A percentile compares a stretch with the other conserved stretches of the same genome.
These are phyloP conservation scores for Prunus kanzakura DNA, from an alignment of 306 rosid species.

Conservation along the genomic window DNA sequence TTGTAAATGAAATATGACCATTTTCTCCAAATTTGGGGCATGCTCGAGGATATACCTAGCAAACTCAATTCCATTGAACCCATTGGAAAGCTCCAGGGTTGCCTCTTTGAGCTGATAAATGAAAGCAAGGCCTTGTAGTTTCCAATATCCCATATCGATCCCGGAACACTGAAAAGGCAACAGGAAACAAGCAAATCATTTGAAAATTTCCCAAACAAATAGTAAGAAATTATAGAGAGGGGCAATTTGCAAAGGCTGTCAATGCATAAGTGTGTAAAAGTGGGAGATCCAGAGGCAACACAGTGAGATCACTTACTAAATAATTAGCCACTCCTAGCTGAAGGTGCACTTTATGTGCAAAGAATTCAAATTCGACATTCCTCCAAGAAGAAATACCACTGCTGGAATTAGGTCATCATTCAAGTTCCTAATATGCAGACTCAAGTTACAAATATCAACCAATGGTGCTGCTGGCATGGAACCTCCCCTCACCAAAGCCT, in stretches of 20 bases:
- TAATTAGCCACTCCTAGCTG: not conserved
- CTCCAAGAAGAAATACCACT: not conserved
- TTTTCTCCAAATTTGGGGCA: not conserved
- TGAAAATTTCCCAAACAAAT: not conserved
- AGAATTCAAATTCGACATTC: not conserved
- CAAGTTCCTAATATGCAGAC: not conserved
- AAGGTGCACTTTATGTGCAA: not conserved
- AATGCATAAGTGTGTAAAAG: too few relatives aligned
- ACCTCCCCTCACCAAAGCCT: not conserved
- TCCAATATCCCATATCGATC: not conserved
- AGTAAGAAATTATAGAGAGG: not conserved
- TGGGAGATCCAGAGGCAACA: not conserved
- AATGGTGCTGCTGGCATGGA: not conserved
- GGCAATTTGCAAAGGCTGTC: too few relatives aligned
- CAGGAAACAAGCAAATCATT: not conserved
- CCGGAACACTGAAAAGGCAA: not conserved
- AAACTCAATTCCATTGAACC: not conserved
- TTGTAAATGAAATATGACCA: not conserved
- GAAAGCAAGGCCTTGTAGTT: conserved; percentile 4
- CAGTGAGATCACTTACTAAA: not conserved
- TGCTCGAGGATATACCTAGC: not conserved
- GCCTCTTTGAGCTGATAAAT: not conserved
- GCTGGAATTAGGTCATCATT: not conserved
- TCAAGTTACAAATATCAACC: not conserved
- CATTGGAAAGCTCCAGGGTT: not conserved